Percentiles rank a stretch among this genome's conserved stretches.
Conservation (phyloP, 805 yeast species). For the Saturnispora dispora region DNA sequence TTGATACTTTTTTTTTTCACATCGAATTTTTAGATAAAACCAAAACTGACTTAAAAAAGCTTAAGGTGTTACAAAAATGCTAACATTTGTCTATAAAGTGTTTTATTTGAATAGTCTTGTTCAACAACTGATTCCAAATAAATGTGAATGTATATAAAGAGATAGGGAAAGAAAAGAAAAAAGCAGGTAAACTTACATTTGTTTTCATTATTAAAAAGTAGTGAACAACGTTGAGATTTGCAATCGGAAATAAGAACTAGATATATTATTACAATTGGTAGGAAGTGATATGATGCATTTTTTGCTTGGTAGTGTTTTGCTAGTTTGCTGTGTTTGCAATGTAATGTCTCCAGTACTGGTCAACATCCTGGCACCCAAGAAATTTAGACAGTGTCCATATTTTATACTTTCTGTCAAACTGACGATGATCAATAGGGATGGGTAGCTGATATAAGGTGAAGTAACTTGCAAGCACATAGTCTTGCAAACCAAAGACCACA, state of each 20-base stretch:
- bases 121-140: background rate
- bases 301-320: background rate
- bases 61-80: background rate
- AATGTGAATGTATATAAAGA: background rate
- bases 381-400: conserved; percentile 22
- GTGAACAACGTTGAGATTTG: background rate
- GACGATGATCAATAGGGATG: conserved; percentile 2
- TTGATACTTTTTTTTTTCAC: background rate
- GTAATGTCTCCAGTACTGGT: conserved; percentile 23
- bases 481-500: conserved; percentile 15
- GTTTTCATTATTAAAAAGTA: background rate
- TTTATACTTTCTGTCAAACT: conserved; percentile 10
- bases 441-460: conserved; percentile 5
- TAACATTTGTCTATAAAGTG: background rate
- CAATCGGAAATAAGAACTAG: background rate
- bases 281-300: background rate
- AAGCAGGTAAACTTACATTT: background rate
- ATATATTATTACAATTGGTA: background rate
- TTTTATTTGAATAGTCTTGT: background rate
- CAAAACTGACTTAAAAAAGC: background rate
- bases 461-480: background rate
- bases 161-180: background rate
- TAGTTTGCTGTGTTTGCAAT: background rate
- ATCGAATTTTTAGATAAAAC: background rate
- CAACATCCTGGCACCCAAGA: conserved; percentile 26